Percentiles rank a stretch among this genome's conserved stretches.
These are phyloP conservation scores for Phytophthora cajani DNA, from an alignment of 352 stramenopile species.

Conservation along the genomic window DNA sequence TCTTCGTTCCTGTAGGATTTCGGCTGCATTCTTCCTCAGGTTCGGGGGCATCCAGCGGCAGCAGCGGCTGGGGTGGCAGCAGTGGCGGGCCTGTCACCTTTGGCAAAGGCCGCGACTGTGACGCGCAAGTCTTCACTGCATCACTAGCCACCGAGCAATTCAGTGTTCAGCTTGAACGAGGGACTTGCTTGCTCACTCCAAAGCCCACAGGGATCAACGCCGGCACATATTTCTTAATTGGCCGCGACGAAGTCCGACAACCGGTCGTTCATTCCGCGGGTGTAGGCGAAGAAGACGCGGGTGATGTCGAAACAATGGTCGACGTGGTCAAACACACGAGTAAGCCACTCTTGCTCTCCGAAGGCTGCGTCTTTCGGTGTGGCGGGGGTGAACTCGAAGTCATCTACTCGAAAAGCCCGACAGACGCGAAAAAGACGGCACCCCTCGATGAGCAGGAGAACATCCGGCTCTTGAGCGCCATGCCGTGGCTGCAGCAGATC, in stretches of 20 bases:
- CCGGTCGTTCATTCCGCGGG: neutral
- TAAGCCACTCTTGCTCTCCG: constrained; percentile 76
- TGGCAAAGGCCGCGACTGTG: constrained; percentile 63
- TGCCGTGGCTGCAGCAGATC: constrained; percentile 76
- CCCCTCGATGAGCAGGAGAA: constrained; percentile 53
- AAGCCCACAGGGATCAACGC: constrained; percentile 68
- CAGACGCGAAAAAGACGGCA: neutral
- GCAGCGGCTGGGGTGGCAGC: constrained; percentile 34
- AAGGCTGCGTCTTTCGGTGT: constrained; percentile 69
- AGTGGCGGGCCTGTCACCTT: constrained; percentile 53
- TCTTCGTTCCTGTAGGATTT: constrained; percentile 68
- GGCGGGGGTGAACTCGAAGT: constrained; percentile 71
- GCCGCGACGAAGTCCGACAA: constrained; percentile 40
- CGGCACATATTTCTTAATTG: constrained; percentile 75
- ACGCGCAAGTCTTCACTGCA: constrained; percentile 65
- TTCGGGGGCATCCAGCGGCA: constrained; percentile 31
- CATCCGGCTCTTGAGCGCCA: constrained; percentile 44
- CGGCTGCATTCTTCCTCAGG: constrained; percentile 45
- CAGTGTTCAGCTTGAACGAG: constrained; percentile 64
- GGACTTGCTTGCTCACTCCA: constrained; percentile 62
- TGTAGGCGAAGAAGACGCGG: neutral
- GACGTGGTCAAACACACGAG: constrained; percentile 71
- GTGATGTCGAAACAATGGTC: neutral
- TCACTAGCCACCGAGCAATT: constrained; percentile 72
- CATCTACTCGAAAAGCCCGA: constrained; percentile 55